phyloP scores from a whole-genome alignment of 2,329 filamentous ascomycete species.

The Aspergillus sp. region DNA sequence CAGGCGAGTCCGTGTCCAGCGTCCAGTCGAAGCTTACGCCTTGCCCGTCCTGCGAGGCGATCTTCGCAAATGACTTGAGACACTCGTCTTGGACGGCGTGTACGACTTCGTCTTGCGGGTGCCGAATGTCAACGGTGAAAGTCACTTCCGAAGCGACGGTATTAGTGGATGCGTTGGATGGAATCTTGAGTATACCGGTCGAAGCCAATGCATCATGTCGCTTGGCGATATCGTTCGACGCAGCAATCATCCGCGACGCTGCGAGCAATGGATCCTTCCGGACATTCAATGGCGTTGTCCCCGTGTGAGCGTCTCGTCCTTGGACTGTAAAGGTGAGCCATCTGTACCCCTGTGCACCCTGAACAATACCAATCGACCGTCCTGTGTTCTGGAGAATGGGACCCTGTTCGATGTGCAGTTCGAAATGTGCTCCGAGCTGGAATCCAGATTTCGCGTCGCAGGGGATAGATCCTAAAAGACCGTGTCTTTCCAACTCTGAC shows the following conservation, averaged over 20 bases:
- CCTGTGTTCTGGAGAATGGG: conserved; percentile 58
- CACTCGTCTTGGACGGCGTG: conserved; percentile 50
- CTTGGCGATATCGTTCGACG: conserved; percentile 55
- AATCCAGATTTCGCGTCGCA: conserved; percentile 38
- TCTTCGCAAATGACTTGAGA: conserved; percentile 47
- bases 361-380: conserved; percentile 59
- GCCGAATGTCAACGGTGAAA: conserved; percentile 61
- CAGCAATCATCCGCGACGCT: conserved; percentile 57
- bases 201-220: conserved; percentile 53
- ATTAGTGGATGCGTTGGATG: conserved; percentile 57
- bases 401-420: conserved; percentile 75
- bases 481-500: conserved; percentile 59
- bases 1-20: conserved; percentile 51
- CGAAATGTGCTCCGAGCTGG: conserved; percentile 68
- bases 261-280: conserved; percentile 60
- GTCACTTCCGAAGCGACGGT: conserved; percentile 58
- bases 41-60: conserved; percentile 50
- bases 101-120: conserved; percentile 49
- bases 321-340: conserved; percentile 60
- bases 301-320: conserved; percentile 63
- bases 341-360: conserved; percentile 62
- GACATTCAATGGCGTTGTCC: conserved; percentile 58
- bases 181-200: conserved; percentile 58
- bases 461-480: conserved; percentile 54
- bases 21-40: conserved; percentile 47